These are phyloP conservation scores for Ganoderma lingzhi DNA, from an alignment of 1,284 basidiomycete species.

Conservation along the genomic window DNA sequence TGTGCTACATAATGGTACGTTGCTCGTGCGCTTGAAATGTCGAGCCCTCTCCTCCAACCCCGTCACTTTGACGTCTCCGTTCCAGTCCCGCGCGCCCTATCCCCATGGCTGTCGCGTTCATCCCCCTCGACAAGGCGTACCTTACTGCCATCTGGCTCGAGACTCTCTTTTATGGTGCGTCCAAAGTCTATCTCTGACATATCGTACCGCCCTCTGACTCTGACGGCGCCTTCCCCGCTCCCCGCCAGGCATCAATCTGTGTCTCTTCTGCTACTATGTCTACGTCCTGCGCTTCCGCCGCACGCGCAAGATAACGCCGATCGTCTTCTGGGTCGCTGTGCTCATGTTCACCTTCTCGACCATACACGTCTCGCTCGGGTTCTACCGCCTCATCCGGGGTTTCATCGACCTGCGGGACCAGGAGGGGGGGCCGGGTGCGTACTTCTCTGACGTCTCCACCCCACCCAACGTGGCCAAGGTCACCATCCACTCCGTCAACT, in stretches of 20 bases:
- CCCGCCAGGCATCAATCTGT: slow-evolving; percentile 45
- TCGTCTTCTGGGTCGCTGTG: slow-evolving; percentile 43
- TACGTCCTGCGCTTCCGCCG: slow-evolving; percentile 44
- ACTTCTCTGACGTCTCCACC: slow-evolving; percentile 48
- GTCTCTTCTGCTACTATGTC: slow-evolving; percentile 45
- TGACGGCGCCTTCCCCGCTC: not conserved
- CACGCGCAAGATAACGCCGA: slow-evolving; percentile 41
- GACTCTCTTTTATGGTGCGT: slow-evolving; percentile 45
- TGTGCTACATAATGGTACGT: slow-evolving; percentile 6
- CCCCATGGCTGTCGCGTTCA: slow-evolving; percentile 35
- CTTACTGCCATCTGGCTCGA: slow-evolving; percentile 48
- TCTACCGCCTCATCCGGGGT: slow-evolving; percentile 47
- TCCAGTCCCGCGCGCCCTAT: not conserved
- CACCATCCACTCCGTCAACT: slow-evolving; percentile 48
- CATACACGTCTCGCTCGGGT: slow-evolving; percentile 48
- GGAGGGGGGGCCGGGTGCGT: slow-evolving; percentile 46
- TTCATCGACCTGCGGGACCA: slow-evolving; percentile 46
- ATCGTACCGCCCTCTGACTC: not conserved
- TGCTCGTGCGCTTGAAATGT: not conserved
- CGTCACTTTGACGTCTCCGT: slow-evolving; percentile 1
- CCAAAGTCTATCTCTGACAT: slow-evolving; percentile 8
- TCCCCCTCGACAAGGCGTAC: slow-evolving; percentile 46
- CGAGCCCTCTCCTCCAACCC: not conserved
- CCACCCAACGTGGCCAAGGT: slow-evolving; percentile 50
- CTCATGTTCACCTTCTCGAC: slow-evolving; percentile 49